phyloP scores from a whole-genome alignment of 441 rosid genomes.

The Manihot esculenta region DNA sequence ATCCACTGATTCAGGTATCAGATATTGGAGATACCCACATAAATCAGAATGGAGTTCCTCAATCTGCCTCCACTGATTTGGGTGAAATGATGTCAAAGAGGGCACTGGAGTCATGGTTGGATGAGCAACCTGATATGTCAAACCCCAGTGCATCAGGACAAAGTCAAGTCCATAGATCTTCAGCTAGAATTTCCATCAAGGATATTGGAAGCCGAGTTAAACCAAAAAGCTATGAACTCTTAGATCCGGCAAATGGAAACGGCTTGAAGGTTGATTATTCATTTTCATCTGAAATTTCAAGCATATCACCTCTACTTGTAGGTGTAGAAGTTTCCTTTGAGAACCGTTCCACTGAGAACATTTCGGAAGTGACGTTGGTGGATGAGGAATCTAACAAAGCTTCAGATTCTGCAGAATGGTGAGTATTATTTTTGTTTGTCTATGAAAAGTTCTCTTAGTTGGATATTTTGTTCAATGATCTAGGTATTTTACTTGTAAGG shows the following conservation, averaged over 20 bases:
- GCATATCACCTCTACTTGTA: conserved; percentile 59
- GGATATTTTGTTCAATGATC: conserved; percentile 8
- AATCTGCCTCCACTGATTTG: conserved; percentile 38
- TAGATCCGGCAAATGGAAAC: conserved; percentile 78
- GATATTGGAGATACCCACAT: conserved; percentile 41
- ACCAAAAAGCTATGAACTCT: conserved; percentile 65
- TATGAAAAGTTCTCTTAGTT: conserved; percentile 3
- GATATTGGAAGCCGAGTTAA: conserved; percentile 64
- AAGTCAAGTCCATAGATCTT: conserved; percentile 46
- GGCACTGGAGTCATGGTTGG: conserved; percentile 88
- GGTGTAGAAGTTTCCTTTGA: conserved; percentile 65
- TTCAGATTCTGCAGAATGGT: conserved; percentile 66
- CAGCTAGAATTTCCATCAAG: conserved; percentile 75
- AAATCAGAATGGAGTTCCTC: conserved; percentile 40
- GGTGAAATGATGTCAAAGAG: conserved; percentile 67
- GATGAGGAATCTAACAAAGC: conserved; percentile 58
- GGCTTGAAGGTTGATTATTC: conserved; percentile 86
- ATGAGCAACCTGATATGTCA: conserved; percentile 66
- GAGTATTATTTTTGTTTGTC: conserved; percentile 16
- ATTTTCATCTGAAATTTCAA: conserved; percentile 71
- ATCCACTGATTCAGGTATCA: conserved; percentile 80
- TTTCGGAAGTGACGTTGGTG: conserved; percentile 51
- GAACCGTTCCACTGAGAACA: conserved; percentile 65
- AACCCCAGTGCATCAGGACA: conserved; percentile 40
- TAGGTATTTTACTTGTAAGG: conserved; percentile 3